Conservation (phyloP, 805 yeast genomes). For the Starmerella bombicola region DNA sequence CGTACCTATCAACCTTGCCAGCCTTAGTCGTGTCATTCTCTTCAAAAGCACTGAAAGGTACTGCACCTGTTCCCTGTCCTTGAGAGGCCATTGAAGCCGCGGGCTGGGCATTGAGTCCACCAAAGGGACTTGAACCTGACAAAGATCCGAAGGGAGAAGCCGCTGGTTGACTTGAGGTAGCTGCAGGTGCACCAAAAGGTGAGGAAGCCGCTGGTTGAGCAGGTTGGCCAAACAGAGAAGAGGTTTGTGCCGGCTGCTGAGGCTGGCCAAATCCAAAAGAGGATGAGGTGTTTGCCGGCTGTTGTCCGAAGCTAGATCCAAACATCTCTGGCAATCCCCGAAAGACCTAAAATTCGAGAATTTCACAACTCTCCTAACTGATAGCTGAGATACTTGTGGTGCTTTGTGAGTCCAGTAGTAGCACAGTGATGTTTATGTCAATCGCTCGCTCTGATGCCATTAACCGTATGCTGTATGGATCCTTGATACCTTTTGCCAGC, state of each 20-base stretch:
- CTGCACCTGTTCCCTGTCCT: conserved; percentile 48
- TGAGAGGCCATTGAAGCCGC: conserved; percentile 1
- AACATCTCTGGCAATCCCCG: too few species aligned
- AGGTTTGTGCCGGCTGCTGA: conserved; percentile 13
- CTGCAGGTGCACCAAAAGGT: conserved; percentile 30
- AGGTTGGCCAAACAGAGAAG: conserved; percentile 13
- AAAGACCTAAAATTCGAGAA: too few species aligned
- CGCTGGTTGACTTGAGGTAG: conserved; percentile 7
- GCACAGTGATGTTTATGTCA: too few species aligned
- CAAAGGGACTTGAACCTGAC: conserved; percentile 25
- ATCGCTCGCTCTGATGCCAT: too few species aligned
- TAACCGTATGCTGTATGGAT: too few species aligned
- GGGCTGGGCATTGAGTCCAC: conserved; percentile 9
- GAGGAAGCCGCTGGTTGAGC: conserved; percentile 26
- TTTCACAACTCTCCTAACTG: too few species aligned
- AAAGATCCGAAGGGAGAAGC: conserved; percentile 20
- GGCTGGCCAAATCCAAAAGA: conserved; percentile 20
- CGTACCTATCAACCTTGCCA: conserved; percentile 36
- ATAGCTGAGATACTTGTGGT: too few species aligned
- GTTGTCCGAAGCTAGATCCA: conserved; percentile 18
- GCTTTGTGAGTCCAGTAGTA: too few species aligned
- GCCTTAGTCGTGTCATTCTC: conserved; percentile 49
- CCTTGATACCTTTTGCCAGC: too few species aligned
- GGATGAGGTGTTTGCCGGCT: conserved; percentile 5
- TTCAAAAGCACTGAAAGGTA: conserved; percentile 18